Evolutionary conservation across 148 eudicot species (phyloP), one percentile per base, ranked within the genome.

Genomic region (Hydrangea macrophylla): DNA sequence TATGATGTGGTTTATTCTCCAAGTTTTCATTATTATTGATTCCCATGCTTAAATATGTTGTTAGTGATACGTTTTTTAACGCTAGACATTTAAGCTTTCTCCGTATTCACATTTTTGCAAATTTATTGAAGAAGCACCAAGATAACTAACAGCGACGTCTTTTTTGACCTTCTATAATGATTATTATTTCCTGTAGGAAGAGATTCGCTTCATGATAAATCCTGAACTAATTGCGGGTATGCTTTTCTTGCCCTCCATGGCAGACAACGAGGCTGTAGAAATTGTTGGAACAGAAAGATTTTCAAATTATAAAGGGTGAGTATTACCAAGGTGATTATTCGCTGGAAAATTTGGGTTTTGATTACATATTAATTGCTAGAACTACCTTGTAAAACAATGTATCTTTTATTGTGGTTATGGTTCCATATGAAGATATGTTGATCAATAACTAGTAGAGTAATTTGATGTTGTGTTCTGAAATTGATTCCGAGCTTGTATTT

Each of bases 161-260:
- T 71, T 54, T 5, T 75, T 39, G 35, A 62, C 30, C 1, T 66
- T n/a, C 22, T 26, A 8, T 62, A 42, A 44, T 68, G 18, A 9
- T 40, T 20, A 60, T n/a, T 53, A 26, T 54, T 24, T 79, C 68
- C 45, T 76, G 74, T 70, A 90, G 95, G 99, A 94, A 79, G 99
- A 94, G 73, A 94, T 94, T 23, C 92, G 99, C 73, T 94, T 94
- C 81, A 84, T 94, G 99, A 87, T 91, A 82, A 94, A 87, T 76
- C 97, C 99, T 37, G 99, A 94, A 77, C 66, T 94, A 77, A 94
- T 94, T 72, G 81, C 79, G 58, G 92, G 97, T 75, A 94, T 88
- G 90, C 96, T 94, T 78, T 94, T 94, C 79, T 75, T 90, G 85
- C 86, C 99, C 69, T 75, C 84, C 81, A 91, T 94, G 99, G 87